Conservation (phyloP, 2,329 filamentous ascomycete genomes). For the Rhytidhysteron rufulum region DNA sequence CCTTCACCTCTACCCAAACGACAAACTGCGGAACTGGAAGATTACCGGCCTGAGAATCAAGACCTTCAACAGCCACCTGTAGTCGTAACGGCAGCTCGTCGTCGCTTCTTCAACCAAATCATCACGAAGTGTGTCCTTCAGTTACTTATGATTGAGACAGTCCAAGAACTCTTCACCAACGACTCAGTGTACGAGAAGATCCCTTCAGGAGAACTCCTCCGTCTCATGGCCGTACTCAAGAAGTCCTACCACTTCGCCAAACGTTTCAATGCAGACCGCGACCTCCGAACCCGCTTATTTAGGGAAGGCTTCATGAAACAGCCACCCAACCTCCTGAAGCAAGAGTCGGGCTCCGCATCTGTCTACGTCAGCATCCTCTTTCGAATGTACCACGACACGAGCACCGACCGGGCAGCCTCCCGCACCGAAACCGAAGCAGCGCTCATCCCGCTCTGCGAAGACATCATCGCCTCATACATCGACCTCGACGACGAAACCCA, state of each 20-base stretch:
- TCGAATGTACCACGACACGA: slow-evolving; percentile 92
- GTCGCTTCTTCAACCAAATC: slow-evolving; percentile 97
- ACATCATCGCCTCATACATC: slow-evolving; percentile 85
- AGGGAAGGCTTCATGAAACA: slow-evolving; percentile 99
- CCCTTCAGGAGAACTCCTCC: slow-evolving; percentile 80
- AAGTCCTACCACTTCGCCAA: slow-evolving; percentile 96
- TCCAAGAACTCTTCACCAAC: slow-evolving; percentile 97
- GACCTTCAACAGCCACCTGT: slow-evolving; percentile 82
- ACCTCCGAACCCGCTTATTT: slow-evolving; percentile 90
- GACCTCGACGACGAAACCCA: slow-evolving; percentile 91
- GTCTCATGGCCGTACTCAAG: slow-evolving; percentile 91
- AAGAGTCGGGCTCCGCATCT: slow-evolving; percentile 86
- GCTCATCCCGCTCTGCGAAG: slow-evolving; percentile 88
- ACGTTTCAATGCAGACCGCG: slow-evolving; percentile 96
- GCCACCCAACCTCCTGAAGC: slow-evolving; percentile 93
- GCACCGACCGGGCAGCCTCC: slow-evolving; percentile 74
- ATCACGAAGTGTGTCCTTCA: slow-evolving; percentile 98
- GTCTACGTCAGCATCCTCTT: slow-evolving; percentile 96
- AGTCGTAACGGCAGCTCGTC: slow-evolving; percentile 85
- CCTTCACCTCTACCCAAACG: slow-evolving; percentile 32
- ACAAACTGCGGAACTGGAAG: slow-evolving; percentile 60
- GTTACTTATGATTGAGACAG: slow-evolving; percentile 98
- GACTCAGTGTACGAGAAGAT: slow-evolving; percentile 92
- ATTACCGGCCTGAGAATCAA: slow-evolving; percentile 68
- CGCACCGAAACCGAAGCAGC: slow-evolving; percentile 84